phyloP scores from a whole-genome alignment of 1,284 basidiomycete genomes.

The Rhodofomes roseus region DNA sequence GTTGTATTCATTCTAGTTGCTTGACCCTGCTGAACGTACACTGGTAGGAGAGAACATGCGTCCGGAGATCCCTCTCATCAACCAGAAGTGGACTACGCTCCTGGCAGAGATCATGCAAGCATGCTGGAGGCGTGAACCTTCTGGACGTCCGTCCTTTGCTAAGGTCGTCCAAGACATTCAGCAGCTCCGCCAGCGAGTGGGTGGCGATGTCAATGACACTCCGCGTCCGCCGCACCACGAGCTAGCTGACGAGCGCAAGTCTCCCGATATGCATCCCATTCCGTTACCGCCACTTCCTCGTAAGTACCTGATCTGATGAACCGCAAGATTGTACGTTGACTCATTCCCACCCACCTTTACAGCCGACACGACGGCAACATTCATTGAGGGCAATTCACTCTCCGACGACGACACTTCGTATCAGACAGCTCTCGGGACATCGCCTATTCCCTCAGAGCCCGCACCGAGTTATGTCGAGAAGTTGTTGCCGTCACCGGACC shows the following conservation, averaged over 20 bases:
- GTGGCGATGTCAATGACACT: conserved; percentile 26
- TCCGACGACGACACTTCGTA: conserved; percentile 20
- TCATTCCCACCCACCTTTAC: not conserved
- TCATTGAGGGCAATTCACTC: conserved; percentile 14
- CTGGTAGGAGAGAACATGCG: conserved; percentile 51
- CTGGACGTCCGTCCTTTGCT: conserved; percentile 45
- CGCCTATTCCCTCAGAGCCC: not conserved
- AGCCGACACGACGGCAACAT: conserved; percentile 21
- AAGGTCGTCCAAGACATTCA: conserved; percentile 39
- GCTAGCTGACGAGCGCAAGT: conserved; percentile 21
- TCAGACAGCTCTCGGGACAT: conserved; percentile 12
- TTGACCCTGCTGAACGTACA: not conserved
- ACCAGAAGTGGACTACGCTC: conserved; percentile 21
- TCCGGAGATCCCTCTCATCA: conserved; percentile 41
- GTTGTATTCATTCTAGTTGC: conserved; percentile 18
- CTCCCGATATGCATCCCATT: conserved; percentile 36
- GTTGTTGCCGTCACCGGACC: not conserved
- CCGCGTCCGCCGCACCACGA: conserved; percentile 17
- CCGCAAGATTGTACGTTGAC: not conserved
- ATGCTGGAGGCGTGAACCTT: conserved; percentile 50
- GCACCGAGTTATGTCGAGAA: not conserved
- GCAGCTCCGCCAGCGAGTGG: conserved; percentile 30
- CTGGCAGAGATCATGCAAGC: conserved; percentile 37
- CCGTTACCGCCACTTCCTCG: conserved; percentile 28
- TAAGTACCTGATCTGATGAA: conserved; percentile 10